These are phyloP conservation scores for Brassica cretica DNA, from an alignment of 345 rosid species.

Conservation along the genomic window DNA sequence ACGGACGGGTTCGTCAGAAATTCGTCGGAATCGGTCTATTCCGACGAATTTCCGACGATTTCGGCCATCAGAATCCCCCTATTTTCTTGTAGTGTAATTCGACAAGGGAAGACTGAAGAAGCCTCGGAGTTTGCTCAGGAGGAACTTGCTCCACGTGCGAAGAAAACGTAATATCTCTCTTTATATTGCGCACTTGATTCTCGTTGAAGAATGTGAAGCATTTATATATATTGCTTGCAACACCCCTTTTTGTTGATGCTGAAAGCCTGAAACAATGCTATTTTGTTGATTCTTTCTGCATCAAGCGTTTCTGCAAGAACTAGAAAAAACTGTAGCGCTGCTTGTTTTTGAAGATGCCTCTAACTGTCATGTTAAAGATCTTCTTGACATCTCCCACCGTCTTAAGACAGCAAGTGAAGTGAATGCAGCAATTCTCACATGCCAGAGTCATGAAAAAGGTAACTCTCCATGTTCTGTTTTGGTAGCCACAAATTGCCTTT, in stretches of 20 bases:
- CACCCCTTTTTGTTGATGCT: background rate
- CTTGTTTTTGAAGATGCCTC: slow-evolving; percentile 90
- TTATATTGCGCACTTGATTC: background rate
- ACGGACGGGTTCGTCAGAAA: too few species aligned
- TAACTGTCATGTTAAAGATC: slow-evolving; percentile 86
- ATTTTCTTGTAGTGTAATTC: too few species aligned
- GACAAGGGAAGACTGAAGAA: slow-evolving; percentile 87
- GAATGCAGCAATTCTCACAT: slow-evolving; percentile 95
- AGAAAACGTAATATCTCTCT: slow-evolving; percentile 62
- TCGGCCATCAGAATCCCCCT: too few species aligned
- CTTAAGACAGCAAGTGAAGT: slow-evolving; percentile 94
- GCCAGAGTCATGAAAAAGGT: slow-evolving; percentile 99
- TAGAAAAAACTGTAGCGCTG: slow-evolving; percentile 90
- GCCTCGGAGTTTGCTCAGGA: slow-evolving; percentile 99
- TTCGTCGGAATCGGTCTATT: too few species aligned
- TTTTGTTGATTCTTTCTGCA: slow-evolving; percentile 30
- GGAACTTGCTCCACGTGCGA: slow-evolving; percentile 97
- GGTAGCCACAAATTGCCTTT: background rate
- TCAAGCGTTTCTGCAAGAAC: slow-evolving; percentile 88
- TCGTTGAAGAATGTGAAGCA: slow-evolving; percentile 4
- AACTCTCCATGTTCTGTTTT: background rate
- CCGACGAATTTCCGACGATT: too few species aligned
- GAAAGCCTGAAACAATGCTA: background rate
- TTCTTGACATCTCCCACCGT: slow-evolving; percentile 88
- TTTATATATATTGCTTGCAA: background rate